Percentiles rank a stretch among this genome's conserved stretches.
Conservation (phyloP, 768 basidiomycete genomes). For the Sistotremastrum niveocremeum region DNA sequence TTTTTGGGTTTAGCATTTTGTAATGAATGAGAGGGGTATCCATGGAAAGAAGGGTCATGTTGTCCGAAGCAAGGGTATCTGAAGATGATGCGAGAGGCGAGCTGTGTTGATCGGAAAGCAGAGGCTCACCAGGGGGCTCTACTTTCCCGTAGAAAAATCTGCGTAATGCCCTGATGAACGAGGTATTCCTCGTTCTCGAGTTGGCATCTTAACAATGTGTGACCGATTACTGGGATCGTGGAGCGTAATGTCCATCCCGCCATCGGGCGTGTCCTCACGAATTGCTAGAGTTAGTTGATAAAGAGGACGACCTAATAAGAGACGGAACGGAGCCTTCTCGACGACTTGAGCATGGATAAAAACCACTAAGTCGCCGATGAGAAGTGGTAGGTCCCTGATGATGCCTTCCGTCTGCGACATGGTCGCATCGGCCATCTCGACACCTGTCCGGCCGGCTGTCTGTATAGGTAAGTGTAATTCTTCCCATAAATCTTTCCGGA, state of each 20-base stretch:
- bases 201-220: too few relatives aligned
- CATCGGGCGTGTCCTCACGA: background rate
- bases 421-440: too few relatives aligned
- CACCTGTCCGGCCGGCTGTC: too few relatives aligned
- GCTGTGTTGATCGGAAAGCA: background rate
- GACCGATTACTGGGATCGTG: too few relatives aligned
- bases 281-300: background rate
- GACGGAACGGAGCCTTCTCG: constrained; percentile 4
- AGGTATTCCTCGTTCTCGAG: background rate
- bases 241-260: too few relatives aligned
- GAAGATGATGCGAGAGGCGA: background rate
- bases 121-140: background rate
- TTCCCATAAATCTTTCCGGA: background rate
- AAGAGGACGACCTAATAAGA: constrained; percentile 7
- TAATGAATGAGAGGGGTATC: too few relatives aligned
- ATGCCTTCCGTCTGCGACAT: too few relatives aligned
- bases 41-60: too few relatives aligned
- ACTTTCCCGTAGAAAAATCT: background rate
- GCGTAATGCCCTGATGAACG: background rate
- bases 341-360: constrained; percentile 6
- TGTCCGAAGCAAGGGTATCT: background rate
- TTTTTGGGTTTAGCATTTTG: too few relatives aligned
- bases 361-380: background rate
- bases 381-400: constrained; percentile 3
- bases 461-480: background rate